phyloP scores from a whole-genome alignment of 2,329 filamentous ascomycete genomes.

The Fusarium pseudocircinatum region DNA sequence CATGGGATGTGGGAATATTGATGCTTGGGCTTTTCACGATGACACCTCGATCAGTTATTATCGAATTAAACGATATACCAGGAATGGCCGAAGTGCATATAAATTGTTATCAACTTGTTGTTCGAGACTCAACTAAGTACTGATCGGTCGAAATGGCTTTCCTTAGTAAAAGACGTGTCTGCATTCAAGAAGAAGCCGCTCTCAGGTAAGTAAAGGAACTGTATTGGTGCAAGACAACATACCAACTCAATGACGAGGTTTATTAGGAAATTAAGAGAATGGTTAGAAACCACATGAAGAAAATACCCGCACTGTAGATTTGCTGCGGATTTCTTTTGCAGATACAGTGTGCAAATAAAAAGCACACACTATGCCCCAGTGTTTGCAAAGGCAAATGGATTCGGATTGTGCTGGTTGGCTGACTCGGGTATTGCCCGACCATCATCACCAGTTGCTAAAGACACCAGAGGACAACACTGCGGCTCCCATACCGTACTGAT shows the following conservation, averaged over 20 bases:
- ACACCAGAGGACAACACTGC: constrained; percentile 3
- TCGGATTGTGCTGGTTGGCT: constrained; percentile 26
- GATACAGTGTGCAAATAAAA: background rate
- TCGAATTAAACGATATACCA: background rate
- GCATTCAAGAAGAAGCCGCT: background rate
- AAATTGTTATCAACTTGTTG: background rate
- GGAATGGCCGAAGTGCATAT: background rate
- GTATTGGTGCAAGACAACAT: background rate
- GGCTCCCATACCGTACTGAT: background rate
- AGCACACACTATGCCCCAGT: constrained; percentile 30
- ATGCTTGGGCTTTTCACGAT: background rate
- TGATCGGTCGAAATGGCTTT: background rate
- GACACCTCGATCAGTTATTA: background rate
- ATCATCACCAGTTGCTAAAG: constrained; percentile 26
- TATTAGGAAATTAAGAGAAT: background rate
- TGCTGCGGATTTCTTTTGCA: accelerated
- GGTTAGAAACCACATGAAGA: background rate
- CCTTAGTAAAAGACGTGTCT: background rate
- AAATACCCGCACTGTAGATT: constrained; percentile 7
- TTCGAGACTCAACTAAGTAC: background rate
- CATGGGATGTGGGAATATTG: background rate
- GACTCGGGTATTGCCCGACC: constrained; percentile 24
- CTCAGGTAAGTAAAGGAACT: background rate
- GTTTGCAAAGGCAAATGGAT: constrained; percentile 8
- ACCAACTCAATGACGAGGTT: background rate